Percentiles rank a stretch among this genome's conserved stretches.
Evolutionary conservation across 108 stramenopile genomes (phyloP).

Genomic region (Fragilaria radians): DNA sequence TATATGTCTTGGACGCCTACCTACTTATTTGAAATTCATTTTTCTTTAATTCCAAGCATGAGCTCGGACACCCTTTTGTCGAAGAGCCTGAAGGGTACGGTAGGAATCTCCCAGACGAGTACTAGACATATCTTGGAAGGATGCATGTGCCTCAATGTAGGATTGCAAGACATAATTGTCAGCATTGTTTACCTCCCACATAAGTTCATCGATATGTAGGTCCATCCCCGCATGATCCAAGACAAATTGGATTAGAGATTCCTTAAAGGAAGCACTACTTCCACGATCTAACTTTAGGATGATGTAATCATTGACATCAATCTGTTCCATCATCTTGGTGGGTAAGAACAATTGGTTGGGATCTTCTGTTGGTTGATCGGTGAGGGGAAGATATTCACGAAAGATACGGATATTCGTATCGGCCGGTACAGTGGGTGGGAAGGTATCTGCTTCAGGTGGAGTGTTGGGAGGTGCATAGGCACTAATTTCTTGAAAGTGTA

Average conservation of each 20-base stretch:
- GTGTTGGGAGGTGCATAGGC: not conserved
- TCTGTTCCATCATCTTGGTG: not conserved
- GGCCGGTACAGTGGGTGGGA: not conserved
- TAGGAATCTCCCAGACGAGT: not conserved
- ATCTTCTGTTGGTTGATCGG: not conserved
- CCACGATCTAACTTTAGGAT: constrained; percentile 1
- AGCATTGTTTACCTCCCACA: not conserved
- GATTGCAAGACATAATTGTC: not conserved
- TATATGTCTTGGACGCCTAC: too few species aligned
- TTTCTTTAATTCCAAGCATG: not conserved
- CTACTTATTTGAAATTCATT: too few species aligned
- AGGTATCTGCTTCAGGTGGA: not conserved
- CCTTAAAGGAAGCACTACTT: not conserved
- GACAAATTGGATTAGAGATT: not conserved
- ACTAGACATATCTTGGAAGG: not conserved
- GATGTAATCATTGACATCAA: not conserved
- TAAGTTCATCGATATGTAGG: not conserved
- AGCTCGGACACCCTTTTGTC: not conserved
- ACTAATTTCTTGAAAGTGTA: not conserved
- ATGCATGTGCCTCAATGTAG: not conserved
- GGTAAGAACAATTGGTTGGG: not conserved
- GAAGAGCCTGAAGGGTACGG: not conserved
- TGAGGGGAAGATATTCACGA: not conserved
- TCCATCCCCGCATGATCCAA: not conserved
- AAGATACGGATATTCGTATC: not conserved